Evolutionary conservation across 2,329 filamentous ascomycete species (phyloP).

Genomic region (Talaromyces rugulosus): DNA sequence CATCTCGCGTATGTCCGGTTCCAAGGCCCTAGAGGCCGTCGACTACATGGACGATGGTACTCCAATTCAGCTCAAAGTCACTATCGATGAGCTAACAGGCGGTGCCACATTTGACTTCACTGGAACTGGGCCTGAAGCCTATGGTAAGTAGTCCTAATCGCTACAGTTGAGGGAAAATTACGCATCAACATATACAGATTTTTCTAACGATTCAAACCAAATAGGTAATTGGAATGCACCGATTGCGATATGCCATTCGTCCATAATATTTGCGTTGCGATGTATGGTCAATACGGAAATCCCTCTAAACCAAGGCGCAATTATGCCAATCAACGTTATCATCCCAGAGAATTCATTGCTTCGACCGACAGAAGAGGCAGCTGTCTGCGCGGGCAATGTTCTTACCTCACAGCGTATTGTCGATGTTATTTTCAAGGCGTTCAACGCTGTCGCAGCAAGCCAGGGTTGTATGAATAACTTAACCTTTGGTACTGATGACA

Average conservation of each 20-base stretch:
- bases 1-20: not conserved
- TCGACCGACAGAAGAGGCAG: constrained; percentile 14
- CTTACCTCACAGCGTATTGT: constrained; percentile 26
- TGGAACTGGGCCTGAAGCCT: constrained; percentile 7
- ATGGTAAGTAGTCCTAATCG: not conserved
- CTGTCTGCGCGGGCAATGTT: constrained; percentile 23
- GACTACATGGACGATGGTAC: constrained; percentile 11
- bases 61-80: constrained; percentile 2
- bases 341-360: constrained; percentile 4
- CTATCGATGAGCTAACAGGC: not conserved
- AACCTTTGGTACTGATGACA: constrained; percentile 22
- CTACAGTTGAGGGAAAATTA: no score
- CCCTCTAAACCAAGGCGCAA: constrained; percentile 4
- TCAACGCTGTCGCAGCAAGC: constrained; percentile 21
- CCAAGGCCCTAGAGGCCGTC: not conserved
- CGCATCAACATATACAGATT: no score
- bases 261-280: constrained; percentile 2
- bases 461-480: constrained; percentile 28
- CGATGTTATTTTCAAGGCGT: constrained; percentile 31
- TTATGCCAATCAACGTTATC: constrained; percentile 3
- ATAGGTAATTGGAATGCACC: constrained; percentile 8
- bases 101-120: constrained; percentile 5
- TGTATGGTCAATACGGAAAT: constrained; percentile 8
- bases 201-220: not conserved
- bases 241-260: constrained; percentile 2